A percentile compares a stretch with the other conserved stretches of the same genome.
Conservation (phyloP, 257 asterid genomes). For the Paulownia fortunei region DNA sequence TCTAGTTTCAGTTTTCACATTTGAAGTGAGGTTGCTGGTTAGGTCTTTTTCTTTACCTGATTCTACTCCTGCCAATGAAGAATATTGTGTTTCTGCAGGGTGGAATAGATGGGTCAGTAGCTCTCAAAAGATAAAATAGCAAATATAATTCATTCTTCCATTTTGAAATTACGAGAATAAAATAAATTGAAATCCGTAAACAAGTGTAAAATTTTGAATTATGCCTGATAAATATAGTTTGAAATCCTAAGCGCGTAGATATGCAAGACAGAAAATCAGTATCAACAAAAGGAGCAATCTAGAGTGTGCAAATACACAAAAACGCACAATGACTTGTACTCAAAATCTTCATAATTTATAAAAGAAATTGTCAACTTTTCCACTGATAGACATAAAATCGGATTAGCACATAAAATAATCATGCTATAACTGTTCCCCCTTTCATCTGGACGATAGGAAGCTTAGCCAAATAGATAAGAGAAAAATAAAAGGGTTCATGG, state of each 20-base stretch:
- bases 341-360: background rate
- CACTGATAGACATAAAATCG: background rate
- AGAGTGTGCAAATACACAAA: background rate
- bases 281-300: background rate
- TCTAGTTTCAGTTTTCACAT: slow-evolving; percentile 35
- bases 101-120: slow-evolving; percentile 27
- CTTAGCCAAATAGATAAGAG: background rate
- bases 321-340: background rate
- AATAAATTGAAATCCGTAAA: background rate
- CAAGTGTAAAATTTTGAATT: background rate
- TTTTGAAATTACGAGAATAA: background rate
- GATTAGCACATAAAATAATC: background rate
- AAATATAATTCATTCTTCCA: background rate
- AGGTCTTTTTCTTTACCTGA: slow-evolving; percentile 39
- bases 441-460: background rate
- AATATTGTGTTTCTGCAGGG: slow-evolving; percentile 59
- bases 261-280: background rate
- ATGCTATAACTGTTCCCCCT: background rate
- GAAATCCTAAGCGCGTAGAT: background rate
- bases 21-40: slow-evolving; percentile 44
- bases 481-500: background rate
- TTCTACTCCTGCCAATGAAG: slow-evolving; percentile 58
- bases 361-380: background rate
- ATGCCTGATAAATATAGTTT: background rate
- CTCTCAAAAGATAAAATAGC: background rate